Evolutionary conservation across 2,329 filamentous ascomycete genomes (phyloP), one percentile per base, ranked within the genome.

Genomic region (Byssoonygena ceratinophila): DNA sequence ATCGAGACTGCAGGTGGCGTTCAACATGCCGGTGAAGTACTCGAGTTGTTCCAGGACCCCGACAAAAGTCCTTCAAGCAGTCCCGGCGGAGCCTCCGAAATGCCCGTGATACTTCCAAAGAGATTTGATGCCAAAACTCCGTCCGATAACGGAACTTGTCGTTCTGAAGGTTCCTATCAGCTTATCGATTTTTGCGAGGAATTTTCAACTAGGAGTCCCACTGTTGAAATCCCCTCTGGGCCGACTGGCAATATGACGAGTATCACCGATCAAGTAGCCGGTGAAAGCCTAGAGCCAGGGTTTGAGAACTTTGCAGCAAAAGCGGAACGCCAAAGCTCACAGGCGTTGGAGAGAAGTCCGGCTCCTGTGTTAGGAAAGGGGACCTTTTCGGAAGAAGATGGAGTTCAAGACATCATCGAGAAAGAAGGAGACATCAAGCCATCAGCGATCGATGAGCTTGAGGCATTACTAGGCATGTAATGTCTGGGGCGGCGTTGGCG

Each of bases 1-100:
- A 56, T 70, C 0, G 62, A 67, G 56, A 69, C 66, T 0, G 58
- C 60, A 14, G 57, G 59, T 22, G 67, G 66, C 1, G 54, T 67
- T 1, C 66, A 62, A 18, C 63, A 60, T 51, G 61, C 60, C 27
- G 68, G 68, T 50, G 66, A 70, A 34, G 39, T 68, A 2, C 55
- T 71, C 50, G 61, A 64, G 27, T 54, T 71, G 14, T 65, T 65
- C 54, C 53, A 59, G 14, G 46, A 57, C 22, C 46, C 43, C 22
- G 40, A 32, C 18, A 43, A 46, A 16, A 56, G 56, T 23, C 55
- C 55, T 11, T 49, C 51, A 32, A 53, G 43, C 22, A 29, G 45
- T 27, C 44, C 55, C 20, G 40, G 41, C 20, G 52, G 48, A 8
- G 44, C 29, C 5, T 55, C 54, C 36, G 57, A 57, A 14, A 46